Percentiles rank a stretch among this genome's conserved stretches.
These are phyloP conservation scores for Myrmaecium sp. DNA, from an alignment of 2,329 filamentous ascomycete species.

Conservation along the genomic window DNA sequence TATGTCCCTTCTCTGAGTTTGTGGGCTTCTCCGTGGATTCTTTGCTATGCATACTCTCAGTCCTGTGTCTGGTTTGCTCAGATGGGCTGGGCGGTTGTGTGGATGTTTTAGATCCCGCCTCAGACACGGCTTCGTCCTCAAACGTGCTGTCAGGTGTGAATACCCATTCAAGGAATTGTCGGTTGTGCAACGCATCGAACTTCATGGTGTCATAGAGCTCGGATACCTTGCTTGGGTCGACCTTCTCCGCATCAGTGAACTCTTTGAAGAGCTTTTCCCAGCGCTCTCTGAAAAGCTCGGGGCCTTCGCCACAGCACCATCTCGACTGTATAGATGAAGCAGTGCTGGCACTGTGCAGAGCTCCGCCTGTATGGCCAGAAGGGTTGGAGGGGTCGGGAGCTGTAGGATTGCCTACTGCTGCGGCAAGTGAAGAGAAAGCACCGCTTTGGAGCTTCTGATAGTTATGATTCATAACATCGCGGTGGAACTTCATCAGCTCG, in stretches of 20 bases:
- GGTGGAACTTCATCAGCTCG: constrained; percentile 94
- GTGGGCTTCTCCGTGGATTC: constrained; percentile 2
- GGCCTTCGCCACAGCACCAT: constrained; percentile 94
- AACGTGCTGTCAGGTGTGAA: constrained; percentile 62
- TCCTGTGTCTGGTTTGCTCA: constrained; percentile 13
- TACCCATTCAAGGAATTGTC: constrained; percentile 91
- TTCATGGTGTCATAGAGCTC: constrained; percentile 99
- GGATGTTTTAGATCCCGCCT: constrained; percentile 9
- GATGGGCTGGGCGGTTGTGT: constrained; percentile 11
- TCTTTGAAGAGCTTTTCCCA: constrained; percentile 98
- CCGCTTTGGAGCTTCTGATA: constrained; percentile 61
- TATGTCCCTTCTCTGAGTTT: constrained; percentile 14
- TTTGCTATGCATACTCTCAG: constrained; percentile 23
- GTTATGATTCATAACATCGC: constrained; percentile 87
- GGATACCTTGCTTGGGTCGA: constrained; percentile 95
- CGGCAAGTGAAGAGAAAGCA: constrained; percentile 44
- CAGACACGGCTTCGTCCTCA: constrained; percentile 26
- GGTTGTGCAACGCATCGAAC: constrained; percentile 92
- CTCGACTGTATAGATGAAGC: constrained; percentile 53
- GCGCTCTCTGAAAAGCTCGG: constrained; percentile 83
- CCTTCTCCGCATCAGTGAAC: constrained; percentile 92
- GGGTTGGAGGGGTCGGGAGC: constrained; percentile 6
- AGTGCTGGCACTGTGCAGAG: constrained; percentile 19
- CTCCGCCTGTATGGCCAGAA: constrained; percentile 6
- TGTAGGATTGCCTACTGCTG: constrained; percentile 7